Evolutionary conservation across 2,329 filamentous ascomycete genomes (phyloP).

Genomic region (Pseudopyrenochaeta lycopersici): DNA sequence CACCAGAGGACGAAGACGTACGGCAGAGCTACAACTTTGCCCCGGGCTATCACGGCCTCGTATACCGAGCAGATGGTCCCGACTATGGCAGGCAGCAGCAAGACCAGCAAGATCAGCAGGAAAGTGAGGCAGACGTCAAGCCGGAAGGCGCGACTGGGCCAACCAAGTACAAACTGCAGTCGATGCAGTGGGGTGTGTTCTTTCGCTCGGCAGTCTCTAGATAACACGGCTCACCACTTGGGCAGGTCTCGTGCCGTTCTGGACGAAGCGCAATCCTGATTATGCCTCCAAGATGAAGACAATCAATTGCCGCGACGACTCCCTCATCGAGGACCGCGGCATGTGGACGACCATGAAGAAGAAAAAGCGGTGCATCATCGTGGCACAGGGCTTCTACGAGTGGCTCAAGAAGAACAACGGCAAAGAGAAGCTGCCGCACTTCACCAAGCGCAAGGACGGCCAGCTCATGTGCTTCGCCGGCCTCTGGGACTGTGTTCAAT

Average conservation of each 20-base stretch:
- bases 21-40: constrained; percentile 92
- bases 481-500: constrained; percentile 87
- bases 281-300: constrained; percentile 83
- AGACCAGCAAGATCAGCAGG: neutral
- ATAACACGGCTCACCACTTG: constrained; percentile 16
- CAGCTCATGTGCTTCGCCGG: constrained; percentile 89
- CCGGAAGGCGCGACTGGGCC: constrained; percentile 32
- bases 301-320: constrained; percentile 95
- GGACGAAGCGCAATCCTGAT: constrained; percentile 85
- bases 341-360: constrained; percentile 96
- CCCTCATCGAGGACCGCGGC: constrained; percentile 75
- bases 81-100: constrained; percentile 61
- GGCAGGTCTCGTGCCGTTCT: constrained; percentile 81
- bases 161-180: constrained; percentile 80
- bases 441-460: constrained; percentile 81
- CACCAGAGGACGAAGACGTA: constrained; percentile 73
- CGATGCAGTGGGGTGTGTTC: constrained; percentile 84
- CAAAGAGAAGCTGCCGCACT: constrained; percentile 87
- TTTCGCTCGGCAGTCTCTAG: neutral
- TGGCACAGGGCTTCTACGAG: constrained; percentile 95
- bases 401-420: constrained; percentile 83
- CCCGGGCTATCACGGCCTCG: constrained; percentile 82
- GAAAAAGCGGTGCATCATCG: constrained; percentile 83
- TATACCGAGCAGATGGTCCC: constrained; percentile 80
- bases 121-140: constrained; percentile 3